phyloP scores from a whole-genome alignment of 768 basidiomycete species.

The Panaeolus cyanescens region DNA sequence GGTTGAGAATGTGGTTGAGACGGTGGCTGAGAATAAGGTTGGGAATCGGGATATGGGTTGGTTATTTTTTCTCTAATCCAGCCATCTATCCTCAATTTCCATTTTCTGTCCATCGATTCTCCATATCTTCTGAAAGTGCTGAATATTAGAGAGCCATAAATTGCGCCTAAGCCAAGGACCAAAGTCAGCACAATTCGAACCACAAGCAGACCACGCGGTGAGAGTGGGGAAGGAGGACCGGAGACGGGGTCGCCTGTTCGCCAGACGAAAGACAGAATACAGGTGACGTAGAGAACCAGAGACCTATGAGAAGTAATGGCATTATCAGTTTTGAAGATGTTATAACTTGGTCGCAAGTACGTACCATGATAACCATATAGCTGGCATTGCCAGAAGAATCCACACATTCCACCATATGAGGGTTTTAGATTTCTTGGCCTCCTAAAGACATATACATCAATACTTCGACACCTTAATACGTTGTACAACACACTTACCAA shows the following conservation, averaged over 20 bases:
- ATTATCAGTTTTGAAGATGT: neutral
- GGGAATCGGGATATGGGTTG: neutral
- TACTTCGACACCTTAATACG: neutral
- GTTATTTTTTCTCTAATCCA: conserved; percentile 11
- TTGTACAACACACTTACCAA: conserved; percentile 32
- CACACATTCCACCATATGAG: conserved; percentile 59
- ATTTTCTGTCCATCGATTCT: conserved; percentile 22
- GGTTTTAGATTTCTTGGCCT: conserved; percentile 40
- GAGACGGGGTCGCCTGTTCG: conserved; percentile 45
- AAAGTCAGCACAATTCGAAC: conserved; percentile 48
- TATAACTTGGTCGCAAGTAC: neutral
- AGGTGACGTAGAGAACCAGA: conserved; percentile 54
- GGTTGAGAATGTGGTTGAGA: neutral
- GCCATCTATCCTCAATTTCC: conserved; percentile 17
- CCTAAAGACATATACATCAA: conserved; percentile 31
- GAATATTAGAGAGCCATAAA: conserved; percentile 26
- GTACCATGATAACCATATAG: conserved; percentile 63
- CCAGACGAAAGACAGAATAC: conserved; percentile 68
- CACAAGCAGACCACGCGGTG: conserved; percentile 39
- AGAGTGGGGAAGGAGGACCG: conserved; percentile 26
- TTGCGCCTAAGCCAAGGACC: conserved; percentile 49
- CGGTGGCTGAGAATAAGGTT: neutral
- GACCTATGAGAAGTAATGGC: conserved; percentile 37
- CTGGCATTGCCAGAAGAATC: conserved; percentile 67
- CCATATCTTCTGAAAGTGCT: conserved; percentile 23